Evolutionary conservation across 768 basidiomycete genomes (phyloP).

Genomic region (Lactarius sanguifluus): DNA sequence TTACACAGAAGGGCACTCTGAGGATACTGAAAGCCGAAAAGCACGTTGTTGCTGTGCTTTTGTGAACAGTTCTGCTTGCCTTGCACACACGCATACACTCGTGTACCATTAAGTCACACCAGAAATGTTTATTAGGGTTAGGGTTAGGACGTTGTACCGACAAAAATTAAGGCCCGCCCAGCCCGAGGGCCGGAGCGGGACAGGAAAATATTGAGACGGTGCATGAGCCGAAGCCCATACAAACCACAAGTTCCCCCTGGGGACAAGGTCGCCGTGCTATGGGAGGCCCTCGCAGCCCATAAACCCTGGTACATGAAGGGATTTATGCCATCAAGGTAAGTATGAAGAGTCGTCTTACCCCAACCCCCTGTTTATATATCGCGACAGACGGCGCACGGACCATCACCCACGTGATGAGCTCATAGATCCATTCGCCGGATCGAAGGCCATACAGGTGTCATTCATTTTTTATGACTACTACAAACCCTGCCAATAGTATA

Average conservation of each 20-base stretch:
- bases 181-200: constrained; percentile 55
- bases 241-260: constrained; percentile 32
- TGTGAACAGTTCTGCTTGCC: not conserved
- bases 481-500: constrained; percentile 70
- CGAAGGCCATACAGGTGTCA: not conserved
- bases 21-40: not conserved
- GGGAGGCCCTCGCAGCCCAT: constrained; percentile 32
- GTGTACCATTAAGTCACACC: not conserved
- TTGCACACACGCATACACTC: not conserved
- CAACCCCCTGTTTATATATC: constrained; percentile 1
- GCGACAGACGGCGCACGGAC: constrained; percentile 18
- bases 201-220: constrained; percentile 80
- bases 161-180: constrained; percentile 37
- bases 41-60: constrained; percentile 10
- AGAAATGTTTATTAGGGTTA: constrained; percentile 3
- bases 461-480: constrained; percentile 20
- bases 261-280: constrained; percentile 35
- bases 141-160: constrained; percentile 12
- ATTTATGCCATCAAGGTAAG: constrained; percentile 34
- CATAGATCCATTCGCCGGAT: not conserved
- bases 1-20: not conserved
- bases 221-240: constrained; percentile 68
- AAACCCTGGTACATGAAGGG: constrained; percentile 34
- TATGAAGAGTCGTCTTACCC: constrained; percentile 21
- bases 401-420: constrained; percentile 12